These are phyloP conservation scores for Diaporthe vexans DNA, from an alignment of 2,329 filamentous ascomycete species.

Conservation along the genomic window DNA sequence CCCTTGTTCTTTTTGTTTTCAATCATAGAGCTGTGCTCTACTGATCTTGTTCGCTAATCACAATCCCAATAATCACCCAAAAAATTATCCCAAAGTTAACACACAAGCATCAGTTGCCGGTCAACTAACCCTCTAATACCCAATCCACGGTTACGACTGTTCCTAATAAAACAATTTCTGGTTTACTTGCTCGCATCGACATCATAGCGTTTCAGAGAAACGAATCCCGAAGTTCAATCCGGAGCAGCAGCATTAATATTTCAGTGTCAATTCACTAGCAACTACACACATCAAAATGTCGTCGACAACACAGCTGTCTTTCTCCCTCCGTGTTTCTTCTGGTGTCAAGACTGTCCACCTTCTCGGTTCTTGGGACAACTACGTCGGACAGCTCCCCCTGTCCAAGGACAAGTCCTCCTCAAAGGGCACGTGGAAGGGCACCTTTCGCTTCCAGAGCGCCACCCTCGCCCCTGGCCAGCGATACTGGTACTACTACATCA, in stretches of 20 bases:
- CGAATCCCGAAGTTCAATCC: conserved; percentile 54
- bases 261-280: conserved; percentile 51
- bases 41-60: conserved; percentile 45
- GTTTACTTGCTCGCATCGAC: conserved; percentile 68
- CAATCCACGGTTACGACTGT: conserved; percentile 53
- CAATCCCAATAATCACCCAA: conserved; percentile 44
- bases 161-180: conserved; percentile 64
- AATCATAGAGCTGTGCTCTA: conserved; percentile 55
- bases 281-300: conserved; percentile 76
- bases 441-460: conserved; percentile 92
- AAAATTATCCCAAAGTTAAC: conserved; percentile 52
- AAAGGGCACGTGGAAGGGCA: conserved; percentile 96
- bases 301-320: conserved; percentile 92
- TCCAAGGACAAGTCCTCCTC: conserved; percentile 86
- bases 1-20: conserved; percentile 45
- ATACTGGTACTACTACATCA: conserved; percentile 99
- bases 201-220: conserved; percentile 42
- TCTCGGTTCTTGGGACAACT: conserved; percentile 98
- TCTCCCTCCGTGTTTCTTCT: conserved; percentile 94
- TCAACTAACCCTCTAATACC: conserved; percentile 58
- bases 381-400: conserved; percentile 92
- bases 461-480: conserved; percentile 90
- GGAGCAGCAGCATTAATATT: conserved; percentile 52
- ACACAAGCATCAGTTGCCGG: conserved; percentile 59
- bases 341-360: conserved; percentile 98